Conservation (phyloP, 1,139 yeast species). For the Debaryomyces psychrophilus region DNA sequence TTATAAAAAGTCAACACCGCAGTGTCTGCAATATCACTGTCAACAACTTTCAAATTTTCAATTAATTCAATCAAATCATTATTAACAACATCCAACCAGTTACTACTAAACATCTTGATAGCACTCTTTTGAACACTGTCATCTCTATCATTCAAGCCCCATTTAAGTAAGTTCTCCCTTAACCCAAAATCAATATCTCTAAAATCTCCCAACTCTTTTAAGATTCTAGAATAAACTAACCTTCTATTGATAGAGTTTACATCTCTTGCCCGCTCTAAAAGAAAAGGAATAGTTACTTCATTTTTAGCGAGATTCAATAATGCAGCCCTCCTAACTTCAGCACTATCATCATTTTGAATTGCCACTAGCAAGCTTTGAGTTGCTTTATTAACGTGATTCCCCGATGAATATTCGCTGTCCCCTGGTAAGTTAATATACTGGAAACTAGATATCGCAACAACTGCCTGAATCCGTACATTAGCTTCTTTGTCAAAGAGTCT, state of each 20-base stretch:
- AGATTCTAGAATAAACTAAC: conserved; percentile 66
- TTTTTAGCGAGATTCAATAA: conserved; percentile 67
- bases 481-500: conserved; percentile 82
- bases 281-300: conserved; percentile 54
- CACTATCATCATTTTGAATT: conserved; percentile 75
- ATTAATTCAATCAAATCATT: conserved; percentile 74
- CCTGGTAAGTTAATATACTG: conserved; percentile 56
- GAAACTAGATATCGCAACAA: conserved; percentile 76
- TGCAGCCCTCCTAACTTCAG: conserved; percentile 90
- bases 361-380: conserved; percentile 55
- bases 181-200: conserved; percentile 56
- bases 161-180: conserved; percentile 67
- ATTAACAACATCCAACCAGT: conserved; percentile 72
- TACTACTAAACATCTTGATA: conserved; percentile 62
- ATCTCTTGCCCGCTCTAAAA: conserved; percentile 85
- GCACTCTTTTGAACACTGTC: conserved; percentile 74
- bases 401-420: conserved; percentile 17
- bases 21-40: conserved; percentile 63
- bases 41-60: conserved; percentile 68
- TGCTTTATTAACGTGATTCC: conserved; percentile 21
- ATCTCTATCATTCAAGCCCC: conserved; percentile 92
- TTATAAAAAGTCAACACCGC: conserved; percentile 70
- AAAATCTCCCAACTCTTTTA: conserved; percentile 72
- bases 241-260: conserved; percentile 71
- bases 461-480: conserved; percentile 78